phyloP scores from a whole-genome alignment of 805 yeast species.

The Candida boidinii region DNA sequence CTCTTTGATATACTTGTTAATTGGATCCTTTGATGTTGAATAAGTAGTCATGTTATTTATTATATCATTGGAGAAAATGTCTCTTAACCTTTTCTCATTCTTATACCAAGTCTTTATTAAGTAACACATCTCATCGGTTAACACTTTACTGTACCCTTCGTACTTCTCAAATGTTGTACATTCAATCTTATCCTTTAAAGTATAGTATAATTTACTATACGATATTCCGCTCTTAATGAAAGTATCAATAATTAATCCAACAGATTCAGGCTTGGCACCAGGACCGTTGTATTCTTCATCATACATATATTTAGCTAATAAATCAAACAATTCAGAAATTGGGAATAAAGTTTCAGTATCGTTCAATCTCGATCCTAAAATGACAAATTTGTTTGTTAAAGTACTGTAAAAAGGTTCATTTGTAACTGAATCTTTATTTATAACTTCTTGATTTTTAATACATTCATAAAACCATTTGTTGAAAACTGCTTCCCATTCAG shows the following conservation, averaged over 20 bases:
- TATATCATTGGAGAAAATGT: slow-evolving; percentile 38
- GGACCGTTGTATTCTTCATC: slow-evolving; percentile 10
- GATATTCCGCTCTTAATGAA: slow-evolving; percentile 58
- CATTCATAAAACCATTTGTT: slow-evolving; percentile 33
- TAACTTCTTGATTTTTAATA: slow-evolving; percentile 3
- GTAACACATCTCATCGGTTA: slow-evolving; percentile 50
- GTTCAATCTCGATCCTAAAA: slow-evolving; percentile 51
- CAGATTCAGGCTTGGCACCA: slow-evolving; percentile 6
- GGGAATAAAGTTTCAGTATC: slow-evolving; percentile 78
- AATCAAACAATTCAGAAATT: slow-evolving; percentile 56
- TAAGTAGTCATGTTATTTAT: slow-evolving; percentile 38
- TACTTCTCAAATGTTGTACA: slow-evolving; percentile 46
- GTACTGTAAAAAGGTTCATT: slow-evolving; percentile 31
- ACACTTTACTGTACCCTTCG: slow-evolving; percentile 29
- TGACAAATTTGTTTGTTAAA: slow-evolving; percentile 29
- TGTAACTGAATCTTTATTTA: slow-evolving; percentile 10
- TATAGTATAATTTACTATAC: slow-evolving; percentile 57
- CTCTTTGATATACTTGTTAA: slow-evolving; percentile 34
- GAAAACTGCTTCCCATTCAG: slow-evolving; percentile 72
- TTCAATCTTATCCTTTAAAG: slow-evolving; percentile 54
- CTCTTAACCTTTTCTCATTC: slow-evolving; percentile 55
- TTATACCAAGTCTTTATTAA: slow-evolving; percentile 62
- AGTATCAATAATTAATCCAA: slow-evolving; percentile 53
- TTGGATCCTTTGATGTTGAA: slow-evolving; percentile 48
- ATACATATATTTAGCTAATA: slow-evolving; percentile 49